These are phyloP conservation scores for Saturnispora ahearnii DNA, from an alignment of 805 yeast genomes.

Conservation along the genomic window DNA sequence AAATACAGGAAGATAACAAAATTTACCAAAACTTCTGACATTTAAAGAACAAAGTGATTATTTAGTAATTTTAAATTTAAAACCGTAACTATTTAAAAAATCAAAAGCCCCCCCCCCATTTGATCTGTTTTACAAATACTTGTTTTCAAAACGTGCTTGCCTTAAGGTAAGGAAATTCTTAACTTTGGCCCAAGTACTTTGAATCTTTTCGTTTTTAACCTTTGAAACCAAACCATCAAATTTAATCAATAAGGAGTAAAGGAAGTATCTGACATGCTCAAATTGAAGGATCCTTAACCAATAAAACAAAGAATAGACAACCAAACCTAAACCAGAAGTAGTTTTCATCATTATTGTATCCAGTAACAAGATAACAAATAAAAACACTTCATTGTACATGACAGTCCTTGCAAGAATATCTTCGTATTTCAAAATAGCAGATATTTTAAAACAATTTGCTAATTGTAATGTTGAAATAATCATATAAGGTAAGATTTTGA, in stretches of 20 bases:
- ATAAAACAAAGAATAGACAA: slow-evolving; percentile 47
- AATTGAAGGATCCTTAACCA: slow-evolving; percentile 63
- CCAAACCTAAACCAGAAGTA: slow-evolving; percentile 61
- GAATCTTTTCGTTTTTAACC: slow-evolving; percentile 38
- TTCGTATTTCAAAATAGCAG: slow-evolving; percentile 32
- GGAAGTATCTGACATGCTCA: slow-evolving; percentile 36
- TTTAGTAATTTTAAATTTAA: not conserved
- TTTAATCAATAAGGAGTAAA: slow-evolving; percentile 33
- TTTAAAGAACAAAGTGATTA: slow-evolving; percentile 3
- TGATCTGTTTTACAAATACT: slow-evolving; percentile 13
- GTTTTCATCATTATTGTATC: slow-evolving; percentile 59
- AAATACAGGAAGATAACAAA: slow-evolving; percentile 66
- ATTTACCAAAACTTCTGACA: slow-evolving; percentile 53
- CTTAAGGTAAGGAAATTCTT: slow-evolving; percentile 35
- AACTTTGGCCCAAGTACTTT: slow-evolving; percentile 30
- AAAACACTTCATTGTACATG: slow-evolving; percentile 51
- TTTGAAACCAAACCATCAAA: slow-evolving; percentile 35
- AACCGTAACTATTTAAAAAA: no score
- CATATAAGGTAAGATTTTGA: slow-evolving; percentile 55
- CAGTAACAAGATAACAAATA: slow-evolving; percentile 42
- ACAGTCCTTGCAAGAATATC: slow-evolving; percentile 36
- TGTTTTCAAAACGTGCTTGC: slow-evolving; percentile 28
- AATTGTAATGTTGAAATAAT: slow-evolving; percentile 53
- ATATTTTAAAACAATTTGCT: slow-evolving; percentile 32
- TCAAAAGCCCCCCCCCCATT: not conserved